Evolutionary conservation across 2,329 filamentous ascomycete species (phyloP), one percentile per base, ranked within the genome.

Genomic region (Arthrobotrys pseudoclavata): DNA sequence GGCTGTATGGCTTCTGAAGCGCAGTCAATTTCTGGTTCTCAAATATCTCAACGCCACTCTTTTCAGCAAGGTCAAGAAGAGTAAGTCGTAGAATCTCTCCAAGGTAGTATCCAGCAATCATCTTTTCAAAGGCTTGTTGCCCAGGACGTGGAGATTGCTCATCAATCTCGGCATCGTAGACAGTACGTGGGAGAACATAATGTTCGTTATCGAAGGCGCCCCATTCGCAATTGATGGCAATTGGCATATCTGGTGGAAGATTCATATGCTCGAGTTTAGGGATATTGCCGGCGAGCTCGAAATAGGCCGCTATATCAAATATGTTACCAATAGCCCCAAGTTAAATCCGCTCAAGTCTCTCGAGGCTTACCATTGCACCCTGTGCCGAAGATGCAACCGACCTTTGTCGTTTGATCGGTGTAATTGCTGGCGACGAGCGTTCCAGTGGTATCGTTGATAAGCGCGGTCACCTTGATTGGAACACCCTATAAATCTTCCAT

Each of bases 191-290:
- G 12, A 97, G 90, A 68, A 97, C 91, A 82, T 91, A 88, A 86
- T 95, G 91, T 84, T 97, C 92, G 84, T 97, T 97, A 84, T 97
- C 95, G 82, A 98, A 97, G 37, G 95, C 94, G 80, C 95, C 95
- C 89, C 94, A 97, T 84, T 98, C 95, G 86, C 94, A 97, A 87
- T 97, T 97, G 86, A 98, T 97, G 64, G 93, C 94, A 87, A 97
- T 96, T 55, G 91, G 93, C 77, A 90, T 90, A 79, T 96, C 90
- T 0, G 93, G 87, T 61, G 94, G 92, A 42, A 98, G 88, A 82
- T 96, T 96, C 87, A 97, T 89, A 85, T 97, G 90, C 10, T 92
- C 93, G 68, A 99, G 89, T 87, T 99, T 99, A 80, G 94, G 95
- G 80, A 99, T 93, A 12, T 91, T 92, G 80, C 93, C 94, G 80